Base-by-base conservation (phyloP, 2,329 filamentous ascomycete species). In the Torrubiella hemipterigena region DNA sequence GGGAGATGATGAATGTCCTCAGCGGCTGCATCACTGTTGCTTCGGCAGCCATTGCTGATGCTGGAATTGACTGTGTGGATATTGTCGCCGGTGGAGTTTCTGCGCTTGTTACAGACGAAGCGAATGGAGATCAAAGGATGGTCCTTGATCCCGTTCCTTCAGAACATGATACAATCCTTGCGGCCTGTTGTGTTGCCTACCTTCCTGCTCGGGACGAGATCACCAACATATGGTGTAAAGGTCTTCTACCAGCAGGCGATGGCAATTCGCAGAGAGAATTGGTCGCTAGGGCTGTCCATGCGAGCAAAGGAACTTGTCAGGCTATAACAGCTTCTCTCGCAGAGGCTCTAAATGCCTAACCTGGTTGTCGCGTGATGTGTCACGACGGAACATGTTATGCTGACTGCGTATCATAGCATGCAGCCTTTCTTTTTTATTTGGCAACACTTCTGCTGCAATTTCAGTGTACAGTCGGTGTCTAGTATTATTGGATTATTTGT, bases 11-110 rank as follows among this genome's bases (percentile, higher is more conserved):
- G 83, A 91, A 83, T 51, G 82, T 94, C 27, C 63, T 98, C 14
- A 79, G 85, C 17, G 85, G 85, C 2, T 95, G 87, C 50, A 86
- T 98, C 44, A 96, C 86, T 1, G 89, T 93, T 33, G 85, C 89
- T 8, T 87, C 86, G 33, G 89, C 89, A 8, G 91, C 91, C 11
- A 76, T 98, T 48, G 82, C 81, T 3, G 91, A 98, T 59, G 91
- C 91, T 2, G 86, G 86, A 7, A 95, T 98, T 38, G 91, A 98
- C 51, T 95, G 86, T 50, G 78, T 96, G 29, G 91, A 95, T 58
- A 71, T 89, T 19, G 79, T 95, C 13, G 74, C 81, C 18, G 91
- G 87, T 8, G 91, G 91, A 17, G 84, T 96, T 24, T 86, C 89
- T 18, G 89, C 85, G 4, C 56, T 93, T 29, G 77, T 91, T 11